Conservation (phyloP, 257 asterid species). For the Solanum corneliomulleri region DNA sequence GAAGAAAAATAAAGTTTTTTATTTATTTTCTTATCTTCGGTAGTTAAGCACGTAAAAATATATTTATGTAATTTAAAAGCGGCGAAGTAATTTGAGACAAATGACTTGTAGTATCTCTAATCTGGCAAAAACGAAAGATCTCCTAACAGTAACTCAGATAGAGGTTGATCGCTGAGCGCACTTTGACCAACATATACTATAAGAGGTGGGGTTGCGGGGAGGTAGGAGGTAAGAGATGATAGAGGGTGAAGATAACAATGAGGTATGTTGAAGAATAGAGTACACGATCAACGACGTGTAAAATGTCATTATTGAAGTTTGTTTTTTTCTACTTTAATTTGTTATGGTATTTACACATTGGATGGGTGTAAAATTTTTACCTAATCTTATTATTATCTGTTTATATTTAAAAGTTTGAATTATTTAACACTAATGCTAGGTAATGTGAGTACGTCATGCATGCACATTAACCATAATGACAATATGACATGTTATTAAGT, state of each 20-base stretch:
- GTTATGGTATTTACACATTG: neutral
- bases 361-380: neutral
- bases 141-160: neutral
- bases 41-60: rapidly evolving
- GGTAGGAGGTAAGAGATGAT: neutral
- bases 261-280: neutral
- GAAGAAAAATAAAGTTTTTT: neutral
- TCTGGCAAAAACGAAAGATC: neutral
- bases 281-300: neutral
- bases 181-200: neutral
- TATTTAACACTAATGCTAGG: neutral
- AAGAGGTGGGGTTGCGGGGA: neutral
- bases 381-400: neutral
- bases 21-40: neutral
- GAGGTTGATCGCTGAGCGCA: neutral
- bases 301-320: neutral
- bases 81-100: neutral
- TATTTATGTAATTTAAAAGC: neutral
- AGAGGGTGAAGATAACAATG: neutral
- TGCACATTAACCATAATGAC: neutral
- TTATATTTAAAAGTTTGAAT: neutral
- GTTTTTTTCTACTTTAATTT: neutral
- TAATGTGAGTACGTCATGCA: neutral
- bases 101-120: no score
- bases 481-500: neutral